These are phyloP conservation scores for Lipomyces lipofer DNA, from an alignment of 805 yeast genomes.

Conservation along the genomic window DNA sequence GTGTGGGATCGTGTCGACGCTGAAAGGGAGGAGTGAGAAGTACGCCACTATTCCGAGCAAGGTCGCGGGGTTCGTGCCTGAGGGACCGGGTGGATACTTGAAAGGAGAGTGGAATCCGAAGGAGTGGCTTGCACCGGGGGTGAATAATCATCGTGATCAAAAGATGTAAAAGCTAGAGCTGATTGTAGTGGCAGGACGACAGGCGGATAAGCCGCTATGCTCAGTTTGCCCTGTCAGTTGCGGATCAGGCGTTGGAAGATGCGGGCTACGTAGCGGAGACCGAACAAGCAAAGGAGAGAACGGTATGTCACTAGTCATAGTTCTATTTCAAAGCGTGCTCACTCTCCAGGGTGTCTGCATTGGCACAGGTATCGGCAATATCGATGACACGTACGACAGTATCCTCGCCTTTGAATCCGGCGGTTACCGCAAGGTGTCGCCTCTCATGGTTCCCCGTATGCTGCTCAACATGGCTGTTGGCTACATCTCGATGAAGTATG, in stretches of 20 bases:
- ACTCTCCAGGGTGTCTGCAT: conserved; percentile 66
- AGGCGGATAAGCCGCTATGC: conserved; percentile 70
- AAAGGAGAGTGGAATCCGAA: conserved; percentile 55
- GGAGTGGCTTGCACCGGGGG: conserved; percentile 49
- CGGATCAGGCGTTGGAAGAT: conserved; percentile 73
- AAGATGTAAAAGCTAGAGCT: background rate
- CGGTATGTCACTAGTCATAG: conserved; percentile 38
- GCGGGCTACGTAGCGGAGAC: conserved; percentile 54
- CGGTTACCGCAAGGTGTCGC: conserved; percentile 74
- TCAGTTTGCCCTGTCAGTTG: conserved; percentile 75
- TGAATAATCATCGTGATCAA: background rate
- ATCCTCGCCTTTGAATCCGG: conserved; percentile 48
- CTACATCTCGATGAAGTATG: conserved; percentile 74
- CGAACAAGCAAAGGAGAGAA: conserved; percentile 34
- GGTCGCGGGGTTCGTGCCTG: conserved; percentile 75
- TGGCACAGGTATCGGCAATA: conserved; percentile 91
- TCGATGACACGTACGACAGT: conserved; percentile 69
- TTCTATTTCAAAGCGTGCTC: background rate
- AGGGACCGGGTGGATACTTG: conserved; percentile 40
- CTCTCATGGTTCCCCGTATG: conserved; percentile 80
- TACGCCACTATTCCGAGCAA: conserved; percentile 63
- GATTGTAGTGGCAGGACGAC: conserved; percentile 41
- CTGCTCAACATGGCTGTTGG: conserved; percentile 95
- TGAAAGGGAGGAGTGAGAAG: conserved; percentile 45
- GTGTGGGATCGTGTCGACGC: conserved; percentile 42